Base-by-base conservation (phyloP, 805 yeast species). In the Peterozyma xylosa region DNA sequence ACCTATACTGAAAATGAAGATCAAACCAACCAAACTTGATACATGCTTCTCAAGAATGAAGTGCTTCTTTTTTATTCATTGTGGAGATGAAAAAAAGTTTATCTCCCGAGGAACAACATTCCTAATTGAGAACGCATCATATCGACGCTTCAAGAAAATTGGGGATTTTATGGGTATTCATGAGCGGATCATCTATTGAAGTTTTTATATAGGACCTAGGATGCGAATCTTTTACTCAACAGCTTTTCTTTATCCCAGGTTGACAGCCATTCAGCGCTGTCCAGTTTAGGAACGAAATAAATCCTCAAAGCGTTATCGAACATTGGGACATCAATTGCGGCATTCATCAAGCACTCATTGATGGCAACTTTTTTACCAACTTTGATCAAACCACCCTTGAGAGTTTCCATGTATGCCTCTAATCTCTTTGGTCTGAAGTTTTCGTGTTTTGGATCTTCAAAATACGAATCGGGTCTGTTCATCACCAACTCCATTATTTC, bases 351-450 rank as follows among this genome's bases (percentile, higher is more conserved):
- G 0, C 82, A 84, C 42, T 75, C 74, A 53, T 77, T 74, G 17
- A 91, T 58, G 1, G 85, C 67, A 17, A 80, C 74, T 50, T 85
- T 87, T 59, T 82, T 86, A 27, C 96, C 96, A 4, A 84, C 78
- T 61, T 87, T 88, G 38, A 88, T 81, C 48, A 91, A 70, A 0
- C 97, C 97, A 41, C 96, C 96, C 2, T 78, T 55, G 30, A 65
- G 71, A 0, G 96, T 87, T 59, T 87, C 97, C 80, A 86, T 80
- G 60, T 72, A 91, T 5, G 83, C 82, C 42, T 85, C 82, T 21
- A 89, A 63, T 43, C 74, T 74, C 50, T 74, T 77, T 3, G 74
- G 60, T 0, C 70, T 64, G 58, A 88, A 87, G 47, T 80, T 74
- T 27, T 51, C 51, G 51, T 83, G 88, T 49, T 73, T 76, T 5